These are phyloP conservation scores for Fusarium circinatum DNA, from an alignment of 2,329 filamentous ascomycete genomes.

Conservation along the genomic window DNA sequence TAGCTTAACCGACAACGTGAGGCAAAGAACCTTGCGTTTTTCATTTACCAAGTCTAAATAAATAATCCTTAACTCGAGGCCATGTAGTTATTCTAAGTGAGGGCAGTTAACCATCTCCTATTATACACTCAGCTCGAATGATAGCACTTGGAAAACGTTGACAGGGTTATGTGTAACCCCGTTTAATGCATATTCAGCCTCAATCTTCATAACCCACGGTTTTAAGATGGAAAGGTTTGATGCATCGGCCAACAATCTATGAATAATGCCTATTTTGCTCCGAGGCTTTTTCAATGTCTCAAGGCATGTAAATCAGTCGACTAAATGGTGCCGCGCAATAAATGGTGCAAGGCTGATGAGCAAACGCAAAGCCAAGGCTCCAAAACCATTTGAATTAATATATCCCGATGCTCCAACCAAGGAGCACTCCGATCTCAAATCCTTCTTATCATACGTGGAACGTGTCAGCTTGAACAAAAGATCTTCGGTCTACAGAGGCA, in stretches of 20 bases:
- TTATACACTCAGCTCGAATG: background rate
- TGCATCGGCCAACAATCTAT: background rate
- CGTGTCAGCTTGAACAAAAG: constrained; percentile 63
- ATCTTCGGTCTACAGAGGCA: constrained; percentile 75
- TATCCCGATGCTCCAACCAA: constrained; percentile 59
- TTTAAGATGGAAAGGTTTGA: background rate
- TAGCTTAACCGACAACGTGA: background rate
- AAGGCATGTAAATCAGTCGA: background rate
- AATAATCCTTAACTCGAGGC: background rate
- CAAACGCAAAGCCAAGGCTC: background rate
- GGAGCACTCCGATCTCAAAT: constrained; percentile 70
- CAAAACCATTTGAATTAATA: constrained; percentile 31
- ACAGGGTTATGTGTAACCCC: background rate
- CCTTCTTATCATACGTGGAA: constrained; percentile 73
- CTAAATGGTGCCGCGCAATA: background rate
- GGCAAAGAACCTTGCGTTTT: background rate
- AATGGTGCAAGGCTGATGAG: constrained; percentile 14
- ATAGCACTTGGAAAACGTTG: background rate
- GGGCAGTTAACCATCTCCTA: background rate
- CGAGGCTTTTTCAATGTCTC: constrained; percentile 6
- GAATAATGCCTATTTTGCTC: constrained; percentile 27
- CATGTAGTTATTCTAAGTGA: background rate
- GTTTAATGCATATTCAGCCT: constrained; percentile 27
- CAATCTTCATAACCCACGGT: background rate
- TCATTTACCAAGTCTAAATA: background rate